Conservation (phyloP, 1,284 basidiomycete genomes). For the Athelia sp. region DNA sequence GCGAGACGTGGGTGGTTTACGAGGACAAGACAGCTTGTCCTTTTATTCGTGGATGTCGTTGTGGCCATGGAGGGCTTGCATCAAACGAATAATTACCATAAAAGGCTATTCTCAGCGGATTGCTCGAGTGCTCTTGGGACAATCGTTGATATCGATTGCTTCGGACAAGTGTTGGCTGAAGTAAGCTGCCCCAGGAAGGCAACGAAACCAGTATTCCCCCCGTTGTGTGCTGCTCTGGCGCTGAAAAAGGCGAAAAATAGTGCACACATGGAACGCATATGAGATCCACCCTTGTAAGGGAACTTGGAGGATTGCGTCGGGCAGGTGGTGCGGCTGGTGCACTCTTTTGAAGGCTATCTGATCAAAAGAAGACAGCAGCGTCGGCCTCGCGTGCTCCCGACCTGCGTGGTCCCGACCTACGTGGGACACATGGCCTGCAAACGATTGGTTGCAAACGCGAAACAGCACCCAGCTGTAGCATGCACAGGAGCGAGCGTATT, state of each 20-base stretch:
- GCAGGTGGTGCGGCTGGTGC: not conserved
- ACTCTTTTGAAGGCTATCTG: not conserved
- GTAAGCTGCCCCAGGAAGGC: not conserved
- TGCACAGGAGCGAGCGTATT: too few relatives aligned
- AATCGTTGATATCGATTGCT: not conserved
- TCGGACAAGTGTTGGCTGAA: not conserved
- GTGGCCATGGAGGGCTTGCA: not conserved
- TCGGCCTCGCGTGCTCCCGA: too few relatives aligned
- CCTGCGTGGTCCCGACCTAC: too few relatives aligned
- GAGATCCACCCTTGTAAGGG: not conserved
- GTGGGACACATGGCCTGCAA: too few relatives aligned
- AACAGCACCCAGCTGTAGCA: too few relatives aligned
- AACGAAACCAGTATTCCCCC: too few relatives aligned
- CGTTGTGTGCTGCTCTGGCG: not conserved
- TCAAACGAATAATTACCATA: not conserved
- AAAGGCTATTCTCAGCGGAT: not conserved
- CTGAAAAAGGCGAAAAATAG: not conserved
- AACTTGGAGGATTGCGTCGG: not conserved
- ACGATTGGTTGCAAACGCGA: too few relatives aligned
- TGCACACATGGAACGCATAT: not conserved
- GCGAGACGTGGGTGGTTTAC: not conserved
- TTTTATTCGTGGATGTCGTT: constrained; percentile 1
- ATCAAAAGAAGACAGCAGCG: too few relatives aligned
- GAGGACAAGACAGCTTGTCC: not conserved
- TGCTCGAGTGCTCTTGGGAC: not conserved